Conservation (phyloP, 1,139 yeast genomes). For the Pichia sp. region DNA sequence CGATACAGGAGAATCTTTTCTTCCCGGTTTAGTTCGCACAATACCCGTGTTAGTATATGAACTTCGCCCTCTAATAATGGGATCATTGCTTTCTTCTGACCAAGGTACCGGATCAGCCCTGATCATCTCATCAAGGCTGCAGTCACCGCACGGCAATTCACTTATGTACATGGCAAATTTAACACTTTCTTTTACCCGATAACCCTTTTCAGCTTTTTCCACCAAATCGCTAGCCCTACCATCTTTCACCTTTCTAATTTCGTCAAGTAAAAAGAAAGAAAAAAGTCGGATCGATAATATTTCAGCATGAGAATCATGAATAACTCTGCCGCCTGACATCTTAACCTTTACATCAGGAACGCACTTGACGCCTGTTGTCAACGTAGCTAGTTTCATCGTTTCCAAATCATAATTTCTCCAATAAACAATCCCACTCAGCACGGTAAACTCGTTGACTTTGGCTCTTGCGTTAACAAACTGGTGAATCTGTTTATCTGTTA, state of each 20-base stretch:
- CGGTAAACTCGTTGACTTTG: slow-evolving; percentile 76
- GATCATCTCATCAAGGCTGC: slow-evolving; percentile 47
- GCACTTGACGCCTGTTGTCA: slow-evolving; percentile 82
- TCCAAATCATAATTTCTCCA: slow-evolving; percentile 5
- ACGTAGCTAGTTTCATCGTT: background rate
- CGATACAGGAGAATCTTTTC: slow-evolving; percentile 64
- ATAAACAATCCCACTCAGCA: slow-evolving; percentile 61
- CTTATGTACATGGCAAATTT: slow-evolving; percentile 58
- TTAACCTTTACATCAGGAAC: slow-evolving; percentile 42
- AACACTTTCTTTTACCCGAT: slow-evolving; percentile 18
- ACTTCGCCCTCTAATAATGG: background rate
- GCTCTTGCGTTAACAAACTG: slow-evolving; percentile 39
- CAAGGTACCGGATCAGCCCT: slow-evolving; percentile 18
- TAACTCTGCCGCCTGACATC: slow-evolving; percentile 40
- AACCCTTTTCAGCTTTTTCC: too few relatives aligned
- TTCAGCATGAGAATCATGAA: slow-evolving; percentile 41
- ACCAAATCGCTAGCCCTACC: too few relatives aligned
- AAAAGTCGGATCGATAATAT: background rate
- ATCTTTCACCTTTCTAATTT: too few relatives aligned
- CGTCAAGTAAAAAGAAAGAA: background rate
- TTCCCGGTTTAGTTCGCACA: slow-evolving; percentile 47
- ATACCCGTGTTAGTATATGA: background rate
- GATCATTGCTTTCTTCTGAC: background rate
- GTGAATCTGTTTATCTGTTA: slow-evolving; percentile 8
- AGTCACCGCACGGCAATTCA: slow-evolving; percentile 91